Evolutionary conservation across 208 protist species (phyloP).

Genomic region (Crithidia sp.): DNA sequence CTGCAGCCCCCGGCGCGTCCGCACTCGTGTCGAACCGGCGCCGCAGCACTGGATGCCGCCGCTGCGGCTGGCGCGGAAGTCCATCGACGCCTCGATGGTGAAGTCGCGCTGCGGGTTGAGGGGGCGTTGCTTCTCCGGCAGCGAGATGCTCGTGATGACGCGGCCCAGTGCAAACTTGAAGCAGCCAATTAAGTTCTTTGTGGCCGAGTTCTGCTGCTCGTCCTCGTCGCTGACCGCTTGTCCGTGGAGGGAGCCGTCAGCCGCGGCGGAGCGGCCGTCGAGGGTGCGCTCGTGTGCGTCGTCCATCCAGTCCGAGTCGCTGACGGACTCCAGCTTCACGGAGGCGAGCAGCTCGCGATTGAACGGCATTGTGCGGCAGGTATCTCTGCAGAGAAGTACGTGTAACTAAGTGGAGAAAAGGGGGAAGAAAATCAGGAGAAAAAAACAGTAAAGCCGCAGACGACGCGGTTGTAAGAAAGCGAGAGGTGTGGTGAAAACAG

Average conservation of each 20-base stretch:
- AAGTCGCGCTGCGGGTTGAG: conserved; percentile 86
- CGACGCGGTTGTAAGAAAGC: too few species aligned
- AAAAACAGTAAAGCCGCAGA: background rate
- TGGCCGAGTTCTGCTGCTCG: conserved; percentile 53
- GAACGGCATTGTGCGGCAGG: conserved; percentile 39
- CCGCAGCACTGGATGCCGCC: conserved; percentile 45
- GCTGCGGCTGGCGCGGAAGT: conserved; percentile 33
- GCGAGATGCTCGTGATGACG: conserved; percentile 82
- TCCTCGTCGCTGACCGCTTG: conserved; percentile 10
- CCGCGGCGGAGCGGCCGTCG: conserved; percentile 13
- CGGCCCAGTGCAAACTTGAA: conserved; percentile 79
- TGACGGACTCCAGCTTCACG: conserved; percentile 54
- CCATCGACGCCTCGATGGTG: conserved; percentile 69
- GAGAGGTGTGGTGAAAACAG: too few species aligned
- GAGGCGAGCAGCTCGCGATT: conserved; percentile 80
- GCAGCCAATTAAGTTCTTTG: conserved; percentile 74
- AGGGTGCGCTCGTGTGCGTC: conserved; percentile 14
- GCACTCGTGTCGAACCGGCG: conserved; percentile 19
- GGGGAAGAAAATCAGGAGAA: conserved; percentile 3
- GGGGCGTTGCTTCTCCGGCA: conserved; percentile 80
- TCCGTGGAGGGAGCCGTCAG: conserved; percentile 1
- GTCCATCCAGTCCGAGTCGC: conserved; percentile 34
- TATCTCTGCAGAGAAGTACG: background rate
- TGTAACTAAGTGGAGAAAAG: background rate
- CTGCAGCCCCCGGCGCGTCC: background rate